Evolutionary conservation across 208 protist genomes (phyloP).

Genomic region (Zelonia costaricensis): DNA sequence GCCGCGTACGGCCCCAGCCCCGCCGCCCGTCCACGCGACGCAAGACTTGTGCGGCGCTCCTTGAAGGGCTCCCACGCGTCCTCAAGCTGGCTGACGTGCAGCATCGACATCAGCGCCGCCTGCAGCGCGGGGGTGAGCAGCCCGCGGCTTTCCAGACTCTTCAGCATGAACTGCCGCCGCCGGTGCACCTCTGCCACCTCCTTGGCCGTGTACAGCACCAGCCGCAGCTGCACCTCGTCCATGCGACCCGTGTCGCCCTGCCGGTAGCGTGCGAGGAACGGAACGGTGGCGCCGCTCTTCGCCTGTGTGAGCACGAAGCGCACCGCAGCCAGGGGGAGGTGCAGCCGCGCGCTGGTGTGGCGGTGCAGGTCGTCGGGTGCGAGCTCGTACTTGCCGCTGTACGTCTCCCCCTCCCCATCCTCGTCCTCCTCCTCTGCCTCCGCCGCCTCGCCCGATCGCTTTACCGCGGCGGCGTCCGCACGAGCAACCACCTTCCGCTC

Average conservation of each 20-base stretch:
- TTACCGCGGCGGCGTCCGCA: neutral
- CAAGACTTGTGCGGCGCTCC: conserved; percentile 71
- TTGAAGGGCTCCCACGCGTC: conserved; percentile 89
- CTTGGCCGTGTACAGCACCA: conserved; percentile 63
- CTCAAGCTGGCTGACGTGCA: conserved; percentile 77
- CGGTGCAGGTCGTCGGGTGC: conserved; percentile 27
- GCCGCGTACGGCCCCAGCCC: conserved; percentile 61
- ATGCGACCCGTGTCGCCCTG: conserved; percentile 76
- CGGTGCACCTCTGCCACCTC: conserved; percentile 76
- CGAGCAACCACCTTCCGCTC: too few relatives aligned
- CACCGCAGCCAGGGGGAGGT: conserved; percentile 28
- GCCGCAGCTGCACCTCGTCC: conserved; percentile 58
- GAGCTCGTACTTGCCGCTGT: conserved; percentile 21
- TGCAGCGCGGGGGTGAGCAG: conserved; percentile 67
- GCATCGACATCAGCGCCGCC: conserved; percentile 41
- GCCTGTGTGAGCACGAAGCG: conserved; percentile 64
- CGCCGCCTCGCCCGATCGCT: neutral
- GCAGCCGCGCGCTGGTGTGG: conserved; percentile 45
- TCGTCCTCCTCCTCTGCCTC: conserved; percentile 6
- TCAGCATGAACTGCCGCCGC: conserved; percentile 79
- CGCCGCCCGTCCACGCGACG: conserved; percentile 67
- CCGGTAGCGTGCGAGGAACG: conserved; percentile 89
- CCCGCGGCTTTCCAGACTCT: conserved; percentile 59
- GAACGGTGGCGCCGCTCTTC: conserved; percentile 77
- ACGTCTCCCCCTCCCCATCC: conserved; percentile 16